Conservation (phyloP, 148 eudicot genomes). For the Vaccinium darrowii region DNA sequence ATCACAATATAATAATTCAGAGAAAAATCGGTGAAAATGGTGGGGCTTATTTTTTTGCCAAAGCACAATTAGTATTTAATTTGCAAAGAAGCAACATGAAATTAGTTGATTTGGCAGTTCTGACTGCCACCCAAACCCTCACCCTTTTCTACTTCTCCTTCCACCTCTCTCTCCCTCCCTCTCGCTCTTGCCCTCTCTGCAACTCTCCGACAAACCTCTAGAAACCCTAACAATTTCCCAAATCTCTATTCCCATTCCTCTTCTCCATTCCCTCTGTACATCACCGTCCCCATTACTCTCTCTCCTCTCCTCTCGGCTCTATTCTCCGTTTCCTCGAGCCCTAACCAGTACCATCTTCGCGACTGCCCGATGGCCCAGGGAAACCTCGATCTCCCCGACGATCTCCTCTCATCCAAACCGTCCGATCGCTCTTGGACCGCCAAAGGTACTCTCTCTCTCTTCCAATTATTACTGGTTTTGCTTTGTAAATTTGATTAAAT, state of each 20-base stretch:
- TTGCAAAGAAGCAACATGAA: background rate
- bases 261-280: background rate
- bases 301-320: constrained; percentile 13
- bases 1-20: no score
- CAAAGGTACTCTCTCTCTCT: constrained; percentile 11
- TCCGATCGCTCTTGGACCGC: constrained; percentile 38
- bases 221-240: background rate
- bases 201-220: background rate
- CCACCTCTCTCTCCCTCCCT: constrained; percentile 9
- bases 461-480: background rate
- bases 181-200: constrained; percentile 1
- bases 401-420: constrained; percentile 54
- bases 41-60: no score
- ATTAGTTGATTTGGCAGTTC: constrained; percentile 36
- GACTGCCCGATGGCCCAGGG: constrained; percentile 50
- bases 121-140: constrained; percentile 38
- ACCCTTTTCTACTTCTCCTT: constrained; percentile 2
- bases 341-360: constrained; percentile 15
- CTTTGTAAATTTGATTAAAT: background rate
- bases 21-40: no score
- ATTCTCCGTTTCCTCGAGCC: background rate
- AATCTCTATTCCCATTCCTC: background rate
- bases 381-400: constrained; percentile 64
- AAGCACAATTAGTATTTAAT: no score
- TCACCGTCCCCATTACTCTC: constrained; percentile 2